These are phyloP conservation scores for Erythrophleum fordii DNA, from an alignment of 306 rosid genomes.

Conservation along the genomic window DNA sequence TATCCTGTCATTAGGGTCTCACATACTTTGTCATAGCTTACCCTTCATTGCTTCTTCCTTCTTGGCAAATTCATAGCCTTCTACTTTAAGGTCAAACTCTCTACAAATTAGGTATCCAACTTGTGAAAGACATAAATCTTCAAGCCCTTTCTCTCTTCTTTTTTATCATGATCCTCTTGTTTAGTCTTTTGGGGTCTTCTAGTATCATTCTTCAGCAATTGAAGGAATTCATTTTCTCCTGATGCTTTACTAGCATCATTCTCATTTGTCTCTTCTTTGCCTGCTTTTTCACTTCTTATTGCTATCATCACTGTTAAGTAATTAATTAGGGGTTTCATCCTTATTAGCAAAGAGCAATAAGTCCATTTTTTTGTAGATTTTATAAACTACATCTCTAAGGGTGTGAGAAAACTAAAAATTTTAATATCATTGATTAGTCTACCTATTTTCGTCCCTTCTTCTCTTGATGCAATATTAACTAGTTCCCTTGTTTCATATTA, in stretches of 20 bases:
- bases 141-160: constrained; percentile 77
- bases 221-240: constrained; percentile 51
- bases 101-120: constrained; percentile 79
- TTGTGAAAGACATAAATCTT: no score
- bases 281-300: constrained; percentile 48
- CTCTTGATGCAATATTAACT: constrained; percentile 7
- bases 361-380: no score
- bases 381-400: no score
- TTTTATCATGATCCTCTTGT: constrained; percentile 45
- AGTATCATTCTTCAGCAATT: constrained; percentile 35
- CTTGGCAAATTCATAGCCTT: constrained; percentile 55
- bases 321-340: constrained; percentile 54
- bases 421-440: no score
- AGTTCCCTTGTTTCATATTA: neutral
- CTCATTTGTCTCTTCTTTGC: constrained; percentile 59
- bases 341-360: constrained; percentile 63
- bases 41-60: no score
- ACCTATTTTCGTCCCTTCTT: constrained; percentile 28
- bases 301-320: constrained; percentile 83
- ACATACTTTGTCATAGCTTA: constrained; percentile 72
- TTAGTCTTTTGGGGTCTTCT: constrained; percentile 39
- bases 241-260: constrained; percentile 49
- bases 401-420: no score
- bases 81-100: constrained; percentile 85
- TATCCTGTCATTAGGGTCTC: constrained; percentile 80